Percentiles rank a stretch among this genome's conserved stretches.
Conservation (phyloP, 2,329 filamentous ascomycete species). For the Aspergillus ibericus region DNA sequence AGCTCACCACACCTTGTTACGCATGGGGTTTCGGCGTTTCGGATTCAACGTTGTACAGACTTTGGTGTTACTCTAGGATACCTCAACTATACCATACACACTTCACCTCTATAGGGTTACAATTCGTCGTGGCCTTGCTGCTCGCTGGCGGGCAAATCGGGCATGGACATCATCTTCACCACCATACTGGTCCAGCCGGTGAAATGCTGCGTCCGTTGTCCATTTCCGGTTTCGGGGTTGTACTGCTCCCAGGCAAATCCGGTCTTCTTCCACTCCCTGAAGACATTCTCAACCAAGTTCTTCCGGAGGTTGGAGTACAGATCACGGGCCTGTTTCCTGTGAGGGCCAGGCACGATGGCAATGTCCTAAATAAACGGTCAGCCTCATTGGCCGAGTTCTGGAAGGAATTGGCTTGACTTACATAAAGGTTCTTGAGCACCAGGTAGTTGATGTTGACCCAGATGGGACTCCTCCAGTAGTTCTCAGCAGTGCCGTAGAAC, state of each 20-base stretch:
- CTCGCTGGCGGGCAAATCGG: slow-evolving; percentile 55
- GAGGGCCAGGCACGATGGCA: slow-evolving; percentile 64
- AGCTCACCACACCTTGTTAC: not conserved
- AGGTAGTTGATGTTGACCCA: slow-evolving; percentile 98
- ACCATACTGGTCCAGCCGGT: slow-evolving; percentile 99
- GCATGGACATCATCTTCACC: slow-evolving; percentile 96
- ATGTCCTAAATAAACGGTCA: slow-evolving; percentile 54
- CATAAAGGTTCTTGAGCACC: slow-evolving; percentile 72
- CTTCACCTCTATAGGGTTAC: slow-evolving; percentile 29
- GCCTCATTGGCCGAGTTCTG: slow-evolving; percentile 1
- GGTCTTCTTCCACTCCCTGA: slow-evolving; percentile 81
- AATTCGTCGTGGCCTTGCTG: slow-evolving; percentile 50
- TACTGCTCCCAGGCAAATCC: slow-evolving; percentile 99
- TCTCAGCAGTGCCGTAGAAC: slow-evolving; percentile 86
- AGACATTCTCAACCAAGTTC: slow-evolving; percentile 88
- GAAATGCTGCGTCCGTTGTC: slow-evolving; percentile 97
- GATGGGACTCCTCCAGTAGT: slow-evolving; percentile 93
- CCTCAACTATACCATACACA: slow-evolving; percentile 13
- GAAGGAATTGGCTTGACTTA: slow-evolving; percentile 50
- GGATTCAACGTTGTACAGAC: slow-evolving; percentile 13
- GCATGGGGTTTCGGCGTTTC: slow-evolving; percentile 18
- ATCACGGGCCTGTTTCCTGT: slow-evolving; percentile 65
- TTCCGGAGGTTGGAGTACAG: slow-evolving; percentile 75
- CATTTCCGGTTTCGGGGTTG: slow-evolving; percentile 84
- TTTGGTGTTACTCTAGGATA: slow-evolving; percentile 6